Base-by-base conservation (phyloP, 345 rosid genomes). In the Citrus sp. region DNA sequence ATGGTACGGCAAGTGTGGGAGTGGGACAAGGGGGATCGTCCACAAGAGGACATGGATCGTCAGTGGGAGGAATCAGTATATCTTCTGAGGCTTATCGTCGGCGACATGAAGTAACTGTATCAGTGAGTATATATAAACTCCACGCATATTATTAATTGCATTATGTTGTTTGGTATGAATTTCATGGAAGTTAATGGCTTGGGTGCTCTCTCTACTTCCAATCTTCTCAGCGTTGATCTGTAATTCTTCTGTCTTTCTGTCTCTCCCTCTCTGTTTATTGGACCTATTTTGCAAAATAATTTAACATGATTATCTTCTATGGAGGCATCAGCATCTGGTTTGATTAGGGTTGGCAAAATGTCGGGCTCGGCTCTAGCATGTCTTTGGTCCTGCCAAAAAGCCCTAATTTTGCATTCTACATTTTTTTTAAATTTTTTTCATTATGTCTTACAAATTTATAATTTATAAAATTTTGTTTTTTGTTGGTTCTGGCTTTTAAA, bases 51-150 rank as follows among this genome's bases (percentile, higher is more conserved):
- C 73, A 79, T 76, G 92, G 83, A 79, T 49, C 86, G 38, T 77
- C 85, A 77, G 79, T 83, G 60, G 88, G 88, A 2, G 94, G 80
- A 70, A 79, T 55, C 80, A 76, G 80, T 74, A 30, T 91, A 18
- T 86, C 97, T 70, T 80, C 88, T 0, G 98, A 92, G 77, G 97
- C 90, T 77, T 95, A 94, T 79, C 86, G 91, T 40, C 88, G 85
- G 72, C 88, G 82, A 51, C 98, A 95, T 89, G 99, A 95, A 84
- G 94, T 94, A 80, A 84, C 93, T 42, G 92, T 92, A 63, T 78
- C 84, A 38, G 98, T 95, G 86, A 89, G 97, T 88, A 77, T 77
- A n/a, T 24, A 21, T 24, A n/a, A 55, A 38, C 27, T 54, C 19
- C 18, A 49, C 9, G 0, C 6, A 58, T 9, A 35, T 16, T 63